Evolutionary conservation across 805 yeast species (phyloP), one percentile per base, ranked within the genome.

Genomic region (Saccharomyces mikatae): DNA sequence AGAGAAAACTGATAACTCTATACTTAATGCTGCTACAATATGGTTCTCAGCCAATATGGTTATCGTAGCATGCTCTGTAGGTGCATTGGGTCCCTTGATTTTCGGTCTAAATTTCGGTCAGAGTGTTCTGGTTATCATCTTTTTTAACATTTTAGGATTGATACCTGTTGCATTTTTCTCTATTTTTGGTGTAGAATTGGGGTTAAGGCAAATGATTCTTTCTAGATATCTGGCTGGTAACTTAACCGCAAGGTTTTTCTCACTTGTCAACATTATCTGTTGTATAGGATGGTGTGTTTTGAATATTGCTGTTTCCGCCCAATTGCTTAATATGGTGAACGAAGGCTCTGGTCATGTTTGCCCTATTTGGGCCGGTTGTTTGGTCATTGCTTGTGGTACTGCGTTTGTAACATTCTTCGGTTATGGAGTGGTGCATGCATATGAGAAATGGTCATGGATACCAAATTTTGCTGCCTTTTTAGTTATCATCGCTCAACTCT

Each of bases 261-360:
- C 94, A 10, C 71, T 85, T 47, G 76, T 91, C 67, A 89, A 90
- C 68, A 80, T 83, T 65, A 69, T 91, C 59, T 90, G 96, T 24
- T 88, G 96, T 79, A 81, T 90, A 54, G 96, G 97, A 62, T 90
- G 97, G 97, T 87, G 94, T 71, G 89, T 96, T 10, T 92, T 89
- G 49, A 91, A 91, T 72, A 87, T 87, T 56, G 87, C 89, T 81
- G 86, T 89, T 27, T 83, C 94, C 27, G 96, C 96, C 26, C 94
- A 88, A 70, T 73, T 90, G 60, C 75, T 90, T 57, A 83, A 85
- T 72, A 82, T 86, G 67, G 85, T 91, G 57, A 89, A 89, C 74
- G 74, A 70, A 56, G 55, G 56, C 2, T 74, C 73, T 44, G 68
- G 72, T 51, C 74, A 71, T 56, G 62, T 75, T 58, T 74, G 86